Evolutionary conservation across 2,329 filamentous ascomycete genomes (phyloP), one percentile per base, ranked within the genome.

Genomic region (Leptographium flavum): DNA sequence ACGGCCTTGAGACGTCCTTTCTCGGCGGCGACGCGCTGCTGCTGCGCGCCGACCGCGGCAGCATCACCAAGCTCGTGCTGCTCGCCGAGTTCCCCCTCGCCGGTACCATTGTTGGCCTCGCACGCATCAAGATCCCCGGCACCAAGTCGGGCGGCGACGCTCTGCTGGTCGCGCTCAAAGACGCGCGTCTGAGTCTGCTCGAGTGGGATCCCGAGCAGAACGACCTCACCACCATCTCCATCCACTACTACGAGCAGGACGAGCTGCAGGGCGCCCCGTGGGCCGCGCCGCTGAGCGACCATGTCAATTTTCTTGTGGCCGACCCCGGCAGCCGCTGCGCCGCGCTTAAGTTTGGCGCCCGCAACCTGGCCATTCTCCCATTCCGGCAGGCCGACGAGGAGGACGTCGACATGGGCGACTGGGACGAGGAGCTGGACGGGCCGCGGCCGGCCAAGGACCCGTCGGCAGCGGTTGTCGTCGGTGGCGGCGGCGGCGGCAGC

Each of bases 241-340:
- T 98, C 56, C 92, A 98, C 67, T 96, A 88, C 70, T 98, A 96
- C 65, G 92, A 98, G 62, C 85, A 92, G 60, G 88, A 95, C 58
- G 88, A 94, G 58, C 69, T 90, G 50, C 78, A 83, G 53, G 79
- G 82, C 44, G 83, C 78, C 50, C 88, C 90, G 0, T 95, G 87
- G 82, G 79, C 83, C 42, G 74, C 82, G 43, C 75, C 82, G 45
- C 66, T 93, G 56, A 78, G 76, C 58, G 76, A 83, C 50, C 87
- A 82, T 59, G 74, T 79, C 61, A 94, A 83, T 60, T 83, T 84
- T 55, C 69, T 98, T 56, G 83, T 82, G 42, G 85, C 90, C 48
- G 92, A 98, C 57, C 90, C 92, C 2, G 83, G 82, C 54, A 94
- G 86, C 64, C 76, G 90, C 66, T 98, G 93, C 65, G 92, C 90